Conservation (phyloP, 306 rosid genomes). For the Cicer arietinum region DNA sequence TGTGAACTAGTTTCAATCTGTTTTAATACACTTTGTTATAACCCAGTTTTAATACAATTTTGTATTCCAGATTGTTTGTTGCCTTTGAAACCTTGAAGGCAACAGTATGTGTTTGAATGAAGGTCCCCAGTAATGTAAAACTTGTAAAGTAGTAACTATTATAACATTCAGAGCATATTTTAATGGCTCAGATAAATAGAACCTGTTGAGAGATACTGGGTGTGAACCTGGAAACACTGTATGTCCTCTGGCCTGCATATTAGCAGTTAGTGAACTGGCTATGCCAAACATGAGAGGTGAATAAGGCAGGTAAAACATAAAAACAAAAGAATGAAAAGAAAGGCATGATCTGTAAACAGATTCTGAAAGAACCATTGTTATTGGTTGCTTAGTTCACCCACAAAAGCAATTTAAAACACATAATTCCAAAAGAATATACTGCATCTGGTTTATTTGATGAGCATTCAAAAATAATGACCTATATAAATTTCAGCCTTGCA, state of each 20-base stretch:
- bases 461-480: slow-evolving; percentile 11
- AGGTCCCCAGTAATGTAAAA: too few species aligned
- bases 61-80: too few species aligned
- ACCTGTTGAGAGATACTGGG: slow-evolving; percentile 99
- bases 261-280: slow-evolving; percentile 41
- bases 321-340: not conserved
- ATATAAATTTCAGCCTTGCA: not conserved
- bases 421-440: not conserved
- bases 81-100: too few species aligned
- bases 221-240: slow-evolving; percentile 96
- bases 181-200: slow-evolving; percentile 43
- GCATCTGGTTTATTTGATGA: slow-evolving; percentile 28
- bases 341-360: not conserved
- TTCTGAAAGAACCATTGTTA: slow-evolving; percentile 33
- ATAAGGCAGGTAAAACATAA: slow-evolving; percentile 35
- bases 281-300: slow-evolving; percentile 33
- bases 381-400: slow-evolving; percentile 1
- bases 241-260: slow-evolving; percentile 82
- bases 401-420: slow-evolving; percentile 15
- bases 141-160: not conserved
- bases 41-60: too few species aligned
- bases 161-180: slow-evolving; percentile 7
- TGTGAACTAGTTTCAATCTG: too few species aligned
- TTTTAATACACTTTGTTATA: too few species aligned
- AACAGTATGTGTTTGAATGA: too few species aligned